These are phyloP conservation scores for Xylaria acuta DNA, from an alignment of 495 filamentous ascomycete species.

Conservation along the genomic window DNA sequence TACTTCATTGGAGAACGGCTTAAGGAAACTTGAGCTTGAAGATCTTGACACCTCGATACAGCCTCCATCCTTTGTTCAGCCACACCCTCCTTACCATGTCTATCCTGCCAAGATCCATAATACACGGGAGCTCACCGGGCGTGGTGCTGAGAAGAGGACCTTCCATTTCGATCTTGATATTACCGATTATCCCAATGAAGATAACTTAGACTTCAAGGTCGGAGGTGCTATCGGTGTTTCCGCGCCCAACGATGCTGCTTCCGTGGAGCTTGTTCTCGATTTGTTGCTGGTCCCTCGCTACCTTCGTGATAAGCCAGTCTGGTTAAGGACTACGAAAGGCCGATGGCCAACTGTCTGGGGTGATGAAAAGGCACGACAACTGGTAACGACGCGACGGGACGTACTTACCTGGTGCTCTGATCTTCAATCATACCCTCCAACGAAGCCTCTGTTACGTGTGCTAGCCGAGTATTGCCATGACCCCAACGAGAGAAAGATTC, in stretches of 20 bases:
- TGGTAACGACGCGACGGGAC: conserved; percentile 88
- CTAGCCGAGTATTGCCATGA: conserved; percentile 85
- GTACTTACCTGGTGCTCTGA: conserved; percentile 95
- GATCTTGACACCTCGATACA: conserved; percentile 59
- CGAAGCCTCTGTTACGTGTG: conserved; percentile 83
- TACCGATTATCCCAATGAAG: conserved; percentile 90
- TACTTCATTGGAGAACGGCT: conserved; percentile 26
- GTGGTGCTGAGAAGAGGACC: conserved; percentile 94
- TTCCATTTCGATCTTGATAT: conserved; percentile 98
- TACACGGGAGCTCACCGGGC: conserved; percentile 83
- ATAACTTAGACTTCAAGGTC: conserved; percentile 90
- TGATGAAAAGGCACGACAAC: conserved; percentile 79
- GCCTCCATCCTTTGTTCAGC: conserved; percentile 88
- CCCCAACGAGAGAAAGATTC: conserved; percentile 82
- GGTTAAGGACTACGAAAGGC: conserved; percentile 77
- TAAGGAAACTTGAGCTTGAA: conserved; percentile 45
- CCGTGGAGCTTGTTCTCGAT: conserved; percentile 85
- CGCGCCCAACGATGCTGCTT: conserved; percentile 78
- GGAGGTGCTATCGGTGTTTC: conserved; percentile 94
- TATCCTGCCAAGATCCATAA: conserved; percentile 82
- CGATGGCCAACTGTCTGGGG: conserved; percentile 99
- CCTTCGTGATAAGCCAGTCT: conserved; percentile 80
- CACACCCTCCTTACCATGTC: conserved; percentile 92
- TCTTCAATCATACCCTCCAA: conserved; percentile 89
- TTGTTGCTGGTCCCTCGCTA: conserved; percentile 76